These are phyloP conservation scores for Colletotrichum sp. DNA, from an alignment of 2,329 filamentous ascomycete species.

Conservation along the genomic window DNA sequence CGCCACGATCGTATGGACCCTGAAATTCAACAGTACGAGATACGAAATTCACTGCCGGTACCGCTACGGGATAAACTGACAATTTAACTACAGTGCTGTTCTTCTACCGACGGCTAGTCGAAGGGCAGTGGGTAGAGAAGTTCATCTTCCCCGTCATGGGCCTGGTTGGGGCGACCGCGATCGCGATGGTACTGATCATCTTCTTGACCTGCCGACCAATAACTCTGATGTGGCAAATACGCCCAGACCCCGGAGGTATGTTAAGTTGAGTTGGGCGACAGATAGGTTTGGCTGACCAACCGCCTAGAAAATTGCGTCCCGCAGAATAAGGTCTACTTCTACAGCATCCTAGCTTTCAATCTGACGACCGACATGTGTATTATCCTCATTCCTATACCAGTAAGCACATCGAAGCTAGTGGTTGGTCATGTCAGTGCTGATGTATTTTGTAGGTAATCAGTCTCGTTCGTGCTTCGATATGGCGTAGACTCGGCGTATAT, in stretches of 20 bases:
- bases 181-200: conserved; percentile 30
- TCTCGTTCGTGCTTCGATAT: conserved; percentile 29
- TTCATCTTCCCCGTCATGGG: conserved; percentile 39
- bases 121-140: conserved; percentile 37
- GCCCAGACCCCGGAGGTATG: conserved; percentile 41
- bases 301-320: conserved; percentile 31
- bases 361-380: conserved; percentile 38
- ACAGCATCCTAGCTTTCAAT: conserved; percentile 36
- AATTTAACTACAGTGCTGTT: conserved; percentile 31
- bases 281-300: not conserved
- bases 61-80: not conserved
- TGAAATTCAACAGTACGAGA: conserved; percentile 40
- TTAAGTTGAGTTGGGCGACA: not conserved
- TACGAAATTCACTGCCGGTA: rapidly evolving
- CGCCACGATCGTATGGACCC: conserved; percentile 39
- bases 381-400: conserved; percentile 38
- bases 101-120: conserved; percentile 41
- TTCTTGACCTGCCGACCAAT: conserved; percentile 37
- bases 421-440: not conserved
- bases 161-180: conserved; percentile 28
- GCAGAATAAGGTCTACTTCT: conserved; percentile 34
- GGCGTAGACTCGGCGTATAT: conserved; percentile 32
- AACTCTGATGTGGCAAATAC: conserved; percentile 36
- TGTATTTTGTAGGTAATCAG: conserved; percentile 26
- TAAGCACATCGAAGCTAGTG: conserved; percentile 23